Conservation (phyloP, 1,139 yeast species). For the Hyphopichia wangnamkhiaoensis region DNA sequence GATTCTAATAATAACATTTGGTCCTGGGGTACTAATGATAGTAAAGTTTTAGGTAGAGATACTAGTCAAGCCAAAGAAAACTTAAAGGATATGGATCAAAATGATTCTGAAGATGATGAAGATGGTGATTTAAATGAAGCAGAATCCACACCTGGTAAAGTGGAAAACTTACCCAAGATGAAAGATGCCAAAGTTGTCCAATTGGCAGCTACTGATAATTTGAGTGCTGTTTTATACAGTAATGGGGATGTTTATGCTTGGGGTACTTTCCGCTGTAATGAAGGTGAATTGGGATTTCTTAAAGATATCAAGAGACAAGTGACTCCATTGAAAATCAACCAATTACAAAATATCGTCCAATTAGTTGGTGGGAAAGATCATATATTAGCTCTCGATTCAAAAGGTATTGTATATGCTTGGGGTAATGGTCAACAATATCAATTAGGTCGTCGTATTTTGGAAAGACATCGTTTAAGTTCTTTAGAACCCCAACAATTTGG, state of each 20-base stretch:
- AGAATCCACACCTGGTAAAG: slow-evolving; percentile 85
- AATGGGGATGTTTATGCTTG: slow-evolving; percentile 94
- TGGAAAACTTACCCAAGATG: slow-evolving; percentile 61
- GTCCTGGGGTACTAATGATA: slow-evolving; percentile 98
- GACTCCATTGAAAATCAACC: slow-evolving; percentile 64
- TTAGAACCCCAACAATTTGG: slow-evolving; percentile 80
- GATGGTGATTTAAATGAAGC: slow-evolving; percentile 84
- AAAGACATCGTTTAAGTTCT: slow-evolving; percentile 69
- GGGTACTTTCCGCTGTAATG: slow-evolving; percentile 95
- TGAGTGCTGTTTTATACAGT: slow-evolving; percentile 76
- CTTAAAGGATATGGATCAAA: slow-evolving; percentile 64
- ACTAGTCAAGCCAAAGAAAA: slow-evolving; percentile 63
- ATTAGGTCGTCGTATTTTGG: slow-evolving; percentile 80
- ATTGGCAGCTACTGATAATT: slow-evolving; percentile 90
- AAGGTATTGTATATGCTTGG: slow-evolving; percentile 93
- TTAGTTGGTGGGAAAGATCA: slow-evolving; percentile 94
- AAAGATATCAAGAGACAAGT: slow-evolving; percentile 60
- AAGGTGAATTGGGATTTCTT: slow-evolving; percentile 84
- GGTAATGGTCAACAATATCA: slow-evolving; percentile 95
- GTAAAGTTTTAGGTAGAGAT: slow-evolving; percentile 90
- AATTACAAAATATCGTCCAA: slow-evolving; percentile 73
- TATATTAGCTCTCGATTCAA: slow-evolving; percentile 74
- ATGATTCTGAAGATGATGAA: slow-evolving; percentile 67
- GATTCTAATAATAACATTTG: slow-evolving; percentile 74
- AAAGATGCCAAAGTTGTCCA: slow-evolving; percentile 60